Base-by-base conservation (phyloP, 176 grass and related monocot species). In the Triticum dicoccoides region DNA sequence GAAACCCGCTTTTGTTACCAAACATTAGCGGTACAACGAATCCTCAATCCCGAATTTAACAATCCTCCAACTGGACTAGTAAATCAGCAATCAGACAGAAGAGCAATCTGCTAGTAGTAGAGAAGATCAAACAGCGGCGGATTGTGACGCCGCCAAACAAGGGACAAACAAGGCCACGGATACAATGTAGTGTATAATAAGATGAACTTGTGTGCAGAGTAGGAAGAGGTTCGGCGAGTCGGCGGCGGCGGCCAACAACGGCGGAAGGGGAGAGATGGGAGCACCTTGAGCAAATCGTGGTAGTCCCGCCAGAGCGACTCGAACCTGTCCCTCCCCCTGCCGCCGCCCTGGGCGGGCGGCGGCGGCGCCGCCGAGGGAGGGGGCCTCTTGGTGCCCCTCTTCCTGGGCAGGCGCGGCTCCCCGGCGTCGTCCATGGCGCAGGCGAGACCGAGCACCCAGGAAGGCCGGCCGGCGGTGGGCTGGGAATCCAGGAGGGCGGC, bases 241-340 rank as follows among this genome's bases (percentile, higher is more conserved):
- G 44, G 1, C 8, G 15, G 7, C 4, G 37, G 23, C 23, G 1
- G 73, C 12, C n/a, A 73, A 14, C 7, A 18, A 67, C 65, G 32
- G 23, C 6, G 4, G 70, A 83, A 17, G 23, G 61, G 66, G 9
- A 1, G 8, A 18, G 49, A 59, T 4, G 54, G n/a, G 15, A 5
- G 70, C 5, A 95, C 93, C 90, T 92, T 66, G 17, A 85, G 77
- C 65, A 94, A 30, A 65, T 88, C 92, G 79, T 82, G 65, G 71
- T 90, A 92, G 83, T 94, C 92, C 24, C 75, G 87, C 85, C 54
- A 65, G 47, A 94, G 78, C 9, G 14, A 39, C 4, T 79, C 58
- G 41, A 89, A 87, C 87, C 75, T 87, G 42, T 29, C 74, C 54
- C 76, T 87, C 2, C 30, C 78, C 54, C 38, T 82, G 45, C 69